Base-by-base conservation (phyloP, 2,329 filamentous ascomycete species). In the Venturia carpophila region DNA sequence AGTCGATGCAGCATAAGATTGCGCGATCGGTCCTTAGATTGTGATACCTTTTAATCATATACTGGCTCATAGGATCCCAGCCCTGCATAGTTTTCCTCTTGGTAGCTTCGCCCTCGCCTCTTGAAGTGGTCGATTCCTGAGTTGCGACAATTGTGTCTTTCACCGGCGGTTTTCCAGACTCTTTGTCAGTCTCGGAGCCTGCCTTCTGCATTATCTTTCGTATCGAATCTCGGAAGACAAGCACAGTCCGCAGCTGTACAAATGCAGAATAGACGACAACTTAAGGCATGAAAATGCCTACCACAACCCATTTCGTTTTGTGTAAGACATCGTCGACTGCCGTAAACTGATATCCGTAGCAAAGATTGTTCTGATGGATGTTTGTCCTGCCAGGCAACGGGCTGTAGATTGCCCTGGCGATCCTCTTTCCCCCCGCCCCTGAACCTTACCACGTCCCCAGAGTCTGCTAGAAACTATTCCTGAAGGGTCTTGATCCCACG, bases 201-300 rank as follows among this genome's bases (percentile, higher is more conserved):
- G 6, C n/a, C 45, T 34, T 24, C 11, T 34, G 49, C 49, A 55
- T 6, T 6, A 55, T 55, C 11, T 55, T 34, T 55, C 13, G 49
- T 24, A 55, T 55, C 5, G 49, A 30, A 34, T 17, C 13, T 55
- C 15, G 30, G 21, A 55, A 55, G 27, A 55, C 49, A 17, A 55
- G 47, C 71, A 65, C 39, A 52, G 47, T 37, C 27, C 55, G 2
- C 67, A 68, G 68, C 63, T 73, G 70, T 19, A 70, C 67, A 68
- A 69, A 73, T 2, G 69, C 70, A 63, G 67, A 69, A 47, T 66
- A 70, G 1, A 72, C 65, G 5, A 73, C 68, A 0, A 70, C 30
- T 58, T 73, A 70, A 30, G 70, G 71, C 5, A 67, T 43, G 42
- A 70, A 64, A 7, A 71, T 64, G 7, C 68, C 68, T 55, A 69